Conservation (phyloP, 2,329 filamentous ascomycete genomes). For the Aspergillus sp. region DNA sequence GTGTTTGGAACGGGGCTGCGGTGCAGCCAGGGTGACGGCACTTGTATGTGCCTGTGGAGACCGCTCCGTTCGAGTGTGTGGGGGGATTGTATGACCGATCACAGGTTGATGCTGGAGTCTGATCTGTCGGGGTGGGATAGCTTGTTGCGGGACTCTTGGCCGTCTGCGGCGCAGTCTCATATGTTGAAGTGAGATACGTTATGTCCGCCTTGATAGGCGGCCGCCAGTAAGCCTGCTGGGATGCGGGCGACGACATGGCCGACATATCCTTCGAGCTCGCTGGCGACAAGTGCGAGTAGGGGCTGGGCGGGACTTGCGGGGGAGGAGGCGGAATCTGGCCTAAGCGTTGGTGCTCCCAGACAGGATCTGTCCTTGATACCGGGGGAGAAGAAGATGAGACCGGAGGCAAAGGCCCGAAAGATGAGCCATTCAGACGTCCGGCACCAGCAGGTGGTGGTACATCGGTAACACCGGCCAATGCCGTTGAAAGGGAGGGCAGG, state of each 20-base stretch:
- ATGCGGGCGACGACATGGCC: slow-evolving; percentile 38
- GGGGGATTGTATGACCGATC: slow-evolving; percentile 27
- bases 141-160: slow-evolving; percentile 38
- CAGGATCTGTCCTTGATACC: slow-evolving; percentile 28
- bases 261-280: slow-evolving; percentile 40
- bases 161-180: slow-evolving; percentile 32
- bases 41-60: slow-evolving; percentile 45
- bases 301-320: slow-evolving; percentile 34
- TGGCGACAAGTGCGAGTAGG: slow-evolving; percentile 42
- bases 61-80: slow-evolving; percentile 27
- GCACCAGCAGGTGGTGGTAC: slow-evolving; percentile 30
- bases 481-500: slow-evolving; percentile 45
- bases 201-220: slow-evolving; percentile 30
- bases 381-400: slow-evolving; percentile 29
- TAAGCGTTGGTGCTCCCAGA: slow-evolving; percentile 34
- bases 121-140: slow-evolving; percentile 46
- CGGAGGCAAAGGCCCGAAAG: slow-evolving; percentile 27
- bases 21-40: slow-evolving; percentile 60
- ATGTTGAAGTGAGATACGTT: slow-evolving; percentile 30
- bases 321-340: slow-evolving; percentile 29
- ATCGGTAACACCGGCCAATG: slow-evolving; percentile 33
- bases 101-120: slow-evolving; percentile 22
- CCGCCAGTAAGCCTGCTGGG: slow-evolving; percentile 33
- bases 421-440: slow-evolving; percentile 25
- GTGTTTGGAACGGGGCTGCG: slow-evolving; percentile 63